Base-by-base conservation (phyloP, 495 filamentous ascomycete genomes). In the Podospora didyma region DNA sequence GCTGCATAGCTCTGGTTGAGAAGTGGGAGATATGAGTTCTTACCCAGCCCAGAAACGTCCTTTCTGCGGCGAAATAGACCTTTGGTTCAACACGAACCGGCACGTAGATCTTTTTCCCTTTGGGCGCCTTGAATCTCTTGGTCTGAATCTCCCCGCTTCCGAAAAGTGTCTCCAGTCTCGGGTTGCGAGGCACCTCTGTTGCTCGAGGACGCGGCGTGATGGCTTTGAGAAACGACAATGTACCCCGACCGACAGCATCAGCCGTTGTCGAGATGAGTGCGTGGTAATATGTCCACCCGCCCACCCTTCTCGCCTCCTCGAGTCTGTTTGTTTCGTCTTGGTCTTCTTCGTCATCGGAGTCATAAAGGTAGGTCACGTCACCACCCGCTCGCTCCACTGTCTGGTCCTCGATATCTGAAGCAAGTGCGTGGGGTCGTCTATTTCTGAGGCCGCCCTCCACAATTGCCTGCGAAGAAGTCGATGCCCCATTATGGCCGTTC, bases 11-110 rank as follows among this genome's bases (percentile, higher is more conserved):
- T 49, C 24, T 21, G 2, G 26, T 46, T 10, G 34, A 39, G 11
- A 9, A 46, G 28, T 28, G 42, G 41, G 10, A 53, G 45, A 19
- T 19, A 20, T 14, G 44, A 46, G 7, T 4, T 70, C 79, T 66
- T 73, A 85, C 82, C 94, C 94, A 98, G 37, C 90, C 88, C 58
- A 98, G 81, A 73, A 96, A 98, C 12, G 94, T 98, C 57, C 94
- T 83, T 68, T 98, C 94, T 7, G 90, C 91, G 22, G 94, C 94
- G 62, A 98, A 96, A 72, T 92, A 95, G 58, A 98, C 94, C 70
- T 98, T 98, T 2, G 94, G 94, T 73, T 98, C 94, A 46, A 98
- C 91, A 51, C 94, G 85, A 44, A 97, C 86, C 26, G 92, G 94
- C 21, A 98, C 93, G 60, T 96, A 90, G 62, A 98, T 98, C 63